phyloP scores from a whole-genome alignment of 768 basidiomycete species.

The Pilatotrama ljubarskyi region DNA sequence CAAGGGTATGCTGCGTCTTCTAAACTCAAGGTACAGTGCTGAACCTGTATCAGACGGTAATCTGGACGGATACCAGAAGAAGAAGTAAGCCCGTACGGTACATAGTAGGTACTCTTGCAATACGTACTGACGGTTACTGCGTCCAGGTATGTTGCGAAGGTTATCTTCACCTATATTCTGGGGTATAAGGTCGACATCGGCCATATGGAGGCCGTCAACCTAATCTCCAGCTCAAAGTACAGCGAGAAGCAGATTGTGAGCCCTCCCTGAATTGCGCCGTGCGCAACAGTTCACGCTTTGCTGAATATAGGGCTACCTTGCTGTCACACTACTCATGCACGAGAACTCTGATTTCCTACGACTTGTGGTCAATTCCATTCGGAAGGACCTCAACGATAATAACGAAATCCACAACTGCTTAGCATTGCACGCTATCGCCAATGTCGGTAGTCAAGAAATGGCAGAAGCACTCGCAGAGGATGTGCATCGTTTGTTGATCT shows the following conservation, averaged over 20 bases:
- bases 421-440: conserved; percentile 96
- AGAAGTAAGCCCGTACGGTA: conserved; percentile 59
- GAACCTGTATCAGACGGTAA: conserved; percentile 61
- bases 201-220: conserved; percentile 98
- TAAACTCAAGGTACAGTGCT: conserved; percentile 6
- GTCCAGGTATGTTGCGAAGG: conserved; percentile 94
- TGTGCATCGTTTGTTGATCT: conserved; percentile 92
- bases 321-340: conserved; percentile 96
- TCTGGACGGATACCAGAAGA: conserved; percentile 88
- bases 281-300: background rate
- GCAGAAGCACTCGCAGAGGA: conserved; percentile 93
- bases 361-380: conserved; percentile 96
- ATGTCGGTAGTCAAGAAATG: conserved; percentile 98
- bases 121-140: background rate
- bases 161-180: conserved; percentile 98
- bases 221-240: conserved; percentile 94
- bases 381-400: conserved; percentile 94
- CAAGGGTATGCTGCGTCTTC: conserved; percentile 61
- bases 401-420: conserved; percentile 96
- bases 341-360: conserved; percentile 97
- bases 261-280: conserved; percentile 14
- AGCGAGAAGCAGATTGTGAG: conserved; percentile 98
- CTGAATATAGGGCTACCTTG: conserved; percentile 85
- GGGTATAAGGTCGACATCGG: conserved; percentile 99
- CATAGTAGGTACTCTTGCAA: no score